Evolutionary conservation across 2,329 filamentous ascomycete genomes (phyloP).

Genomic region (Macrophomina tecta): DNA sequence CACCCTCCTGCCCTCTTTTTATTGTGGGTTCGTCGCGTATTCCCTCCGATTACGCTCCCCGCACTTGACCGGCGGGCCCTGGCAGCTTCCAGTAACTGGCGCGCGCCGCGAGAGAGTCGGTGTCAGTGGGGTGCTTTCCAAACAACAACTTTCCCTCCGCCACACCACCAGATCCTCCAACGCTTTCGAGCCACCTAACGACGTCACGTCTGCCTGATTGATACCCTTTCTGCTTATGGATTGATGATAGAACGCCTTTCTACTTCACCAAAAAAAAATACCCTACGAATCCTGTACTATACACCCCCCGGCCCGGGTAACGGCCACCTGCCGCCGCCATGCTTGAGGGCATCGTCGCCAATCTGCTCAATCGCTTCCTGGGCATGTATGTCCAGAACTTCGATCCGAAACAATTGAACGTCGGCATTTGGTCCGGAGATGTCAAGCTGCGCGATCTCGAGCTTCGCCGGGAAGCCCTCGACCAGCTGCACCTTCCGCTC

Average conservation of each 20-base stretch:
- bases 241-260: conserved; percentile 23
- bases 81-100: conserved; percentile 12
- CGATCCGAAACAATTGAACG: conserved; percentile 95
- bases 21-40: background rate
- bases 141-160: conserved; percentile 22
- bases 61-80: conserved; percentile 2
- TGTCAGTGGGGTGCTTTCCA: conserved; percentile 14
- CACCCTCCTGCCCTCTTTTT: background rate
- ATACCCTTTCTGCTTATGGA: conserved; percentile 27
- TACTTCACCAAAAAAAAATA: conserved; percentile 7
- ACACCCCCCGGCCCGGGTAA: conserved; percentile 71
- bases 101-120: conserved; percentile 20
- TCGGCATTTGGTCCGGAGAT: conserved; percentile 98
- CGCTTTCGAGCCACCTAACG: conserved; percentile 25
- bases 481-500: conserved; percentile 94
- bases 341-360: conserved; percentile 96
- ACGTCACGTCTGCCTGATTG: conserved; percentile 28
- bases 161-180: conserved; percentile 21
- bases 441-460: conserved; percentile 94
- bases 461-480: conserved; percentile 90
- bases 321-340: conserved; percentile 70
- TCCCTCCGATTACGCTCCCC: conserved; percentile 2
- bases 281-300: conserved; percentile 3
- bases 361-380: conserved; percentile 97
- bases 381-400: conserved; percentile 99